Conservation (phyloP, 2,329 filamentous ascomycete species). For the Diaporthe sp. region DNA sequence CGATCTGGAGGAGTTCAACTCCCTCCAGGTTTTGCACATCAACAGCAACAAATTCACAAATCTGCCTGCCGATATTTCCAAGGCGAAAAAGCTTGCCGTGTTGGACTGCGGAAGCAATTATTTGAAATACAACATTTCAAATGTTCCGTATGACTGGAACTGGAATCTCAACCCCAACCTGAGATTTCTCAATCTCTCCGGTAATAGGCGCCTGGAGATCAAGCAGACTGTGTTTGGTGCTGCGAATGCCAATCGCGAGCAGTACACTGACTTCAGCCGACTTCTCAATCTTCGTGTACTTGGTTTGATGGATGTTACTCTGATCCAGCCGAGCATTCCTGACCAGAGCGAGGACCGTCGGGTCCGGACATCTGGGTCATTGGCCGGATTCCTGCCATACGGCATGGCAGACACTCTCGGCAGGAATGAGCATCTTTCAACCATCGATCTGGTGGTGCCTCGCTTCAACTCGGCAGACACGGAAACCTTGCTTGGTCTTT, state of each 20-base stretch:
- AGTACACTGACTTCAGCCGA: slow-evolving; percentile 89
- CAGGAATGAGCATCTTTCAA: slow-evolving; percentile 93
- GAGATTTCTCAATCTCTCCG: slow-evolving; percentile 94
- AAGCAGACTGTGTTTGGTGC: slow-evolving; percentile 71
- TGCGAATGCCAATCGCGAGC: slow-evolving; percentile 72
- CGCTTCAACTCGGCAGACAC: slow-evolving; percentile 90
- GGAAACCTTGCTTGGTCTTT: slow-evolving; percentile 92
- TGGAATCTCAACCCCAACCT: slow-evolving; percentile 99
- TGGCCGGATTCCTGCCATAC: slow-evolving; percentile 91
- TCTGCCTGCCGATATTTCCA: slow-evolving; percentile 92
- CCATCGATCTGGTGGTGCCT: slow-evolving; percentile 94
- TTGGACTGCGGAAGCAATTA: slow-evolving; percentile 95
- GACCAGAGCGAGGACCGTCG: slow-evolving; percentile 95
- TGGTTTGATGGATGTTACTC: slow-evolving; percentile 96
- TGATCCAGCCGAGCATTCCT: slow-evolving; percentile 92
- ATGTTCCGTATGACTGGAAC: slow-evolving; percentile 99
- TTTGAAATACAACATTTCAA: slow-evolving; percentile 98
- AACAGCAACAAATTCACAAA: slow-evolving; percentile 99
- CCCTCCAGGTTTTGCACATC: slow-evolving; percentile 90
- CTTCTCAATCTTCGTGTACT: slow-evolving; percentile 87
- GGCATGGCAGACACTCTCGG: slow-evolving; percentile 98
- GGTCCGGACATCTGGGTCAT: slow-evolving; percentile 95
- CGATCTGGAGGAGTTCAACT: slow-evolving; percentile 90
- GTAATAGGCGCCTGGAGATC: slow-evolving; percentile 96
- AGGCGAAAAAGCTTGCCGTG: slow-evolving; percentile 91